These are phyloP conservation scores for Tetrahymena thermophila DNA, from an alignment of 73 alveolate species.

Conservation along the genomic window DNA sequence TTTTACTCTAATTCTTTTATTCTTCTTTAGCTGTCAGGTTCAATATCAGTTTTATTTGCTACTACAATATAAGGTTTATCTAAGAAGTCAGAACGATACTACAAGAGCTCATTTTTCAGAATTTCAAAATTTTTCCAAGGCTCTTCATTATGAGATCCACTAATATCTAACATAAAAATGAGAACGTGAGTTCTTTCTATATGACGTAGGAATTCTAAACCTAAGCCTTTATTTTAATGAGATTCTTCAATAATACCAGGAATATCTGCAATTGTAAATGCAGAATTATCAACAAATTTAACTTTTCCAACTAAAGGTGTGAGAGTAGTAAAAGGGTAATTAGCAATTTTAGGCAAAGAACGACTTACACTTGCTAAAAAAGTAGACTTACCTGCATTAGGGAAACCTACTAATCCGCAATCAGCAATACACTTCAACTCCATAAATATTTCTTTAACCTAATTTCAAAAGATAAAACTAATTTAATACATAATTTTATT, in stretches of 20 bases:
- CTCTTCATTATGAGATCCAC: constrained; percentile 5
- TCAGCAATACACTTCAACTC: constrained; percentile 86
- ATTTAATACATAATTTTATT: neutral
- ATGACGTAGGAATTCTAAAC: constrained; percentile 85
- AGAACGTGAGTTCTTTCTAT: constrained; percentile 79
- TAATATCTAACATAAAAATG: constrained; percentile 24
- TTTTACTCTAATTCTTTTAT: neutral
- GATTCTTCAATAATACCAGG: constrained; percentile 96
- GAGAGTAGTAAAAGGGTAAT: constrained; percentile 95
- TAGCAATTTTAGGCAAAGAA: constrained; percentile 94
- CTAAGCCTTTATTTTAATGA: constrained; percentile 82
- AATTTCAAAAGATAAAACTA: constrained; percentile 3
- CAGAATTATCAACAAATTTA: constrained; percentile 67
- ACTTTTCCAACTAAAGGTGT: constrained; percentile 80
- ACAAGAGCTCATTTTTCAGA: constrained; percentile 36
- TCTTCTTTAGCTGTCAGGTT: neutral
- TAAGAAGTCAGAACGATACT: constrained; percentile 29
- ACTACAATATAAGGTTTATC: constrained; percentile 40
- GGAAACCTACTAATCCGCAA: constrained; percentile 94
- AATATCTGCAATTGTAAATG: constrained; percentile 80
- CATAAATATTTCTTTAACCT: constrained; percentile 50
- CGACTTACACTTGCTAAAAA: constrained; percentile 78
- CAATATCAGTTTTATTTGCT: constrained; percentile 43
- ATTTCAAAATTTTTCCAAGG: constrained; percentile 19
- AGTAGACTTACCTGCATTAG: constrained; percentile 95